Base-by-base conservation (phyloP, 106 monocot species). In the Dendrobium chrysotoxum region DNA sequence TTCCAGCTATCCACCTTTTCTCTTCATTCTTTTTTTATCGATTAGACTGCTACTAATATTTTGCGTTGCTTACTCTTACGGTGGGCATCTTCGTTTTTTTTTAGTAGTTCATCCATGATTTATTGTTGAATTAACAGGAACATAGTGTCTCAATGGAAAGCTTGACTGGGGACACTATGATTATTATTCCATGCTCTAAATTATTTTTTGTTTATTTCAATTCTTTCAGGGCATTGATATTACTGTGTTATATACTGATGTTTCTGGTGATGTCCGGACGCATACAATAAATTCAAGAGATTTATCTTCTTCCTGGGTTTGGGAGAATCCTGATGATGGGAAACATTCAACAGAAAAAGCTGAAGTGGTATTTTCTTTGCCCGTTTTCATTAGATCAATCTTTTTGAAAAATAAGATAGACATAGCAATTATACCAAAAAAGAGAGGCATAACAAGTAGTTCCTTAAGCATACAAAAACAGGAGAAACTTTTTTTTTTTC, bases 231-330 rank as follows among this genome's bases (percentile, higher is more conserved):
- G 72, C 2, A 16, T 84, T 67, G 75, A 80, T 23, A 84, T 84
- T 66, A 84, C 84, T 67, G 75, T 80, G 64, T 45, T 50, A 39
- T 84, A 84, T 50, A 53, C 80, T 38, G 84, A 84, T 80, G 46
- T 75, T 80, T 84, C 84, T 76, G 84, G 80, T 50, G 64, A 67
- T 42, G 75, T 80, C 26, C 74, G 66, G 55, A 68, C 35, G 17
- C 84, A 80, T 65, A 84, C 58, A 39, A 76, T 84, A 25, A 80
- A 84, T 35, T 84, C 84, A 65, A 84, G 39, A 23, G 61, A 79
- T 65, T 76, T 84, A 54, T 84, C 84, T 35, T 84, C 84, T 67
- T 84, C 84, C 26, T 84, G 84, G 84, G 64, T 76, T 7, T 84
- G 80, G 84, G 75, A 84, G 76, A 80, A 66, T 76, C 30, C 80